phyloP scores from a whole-genome alignment of 352 stramenopile genomes.

The Phytopythium vexans region DNA sequence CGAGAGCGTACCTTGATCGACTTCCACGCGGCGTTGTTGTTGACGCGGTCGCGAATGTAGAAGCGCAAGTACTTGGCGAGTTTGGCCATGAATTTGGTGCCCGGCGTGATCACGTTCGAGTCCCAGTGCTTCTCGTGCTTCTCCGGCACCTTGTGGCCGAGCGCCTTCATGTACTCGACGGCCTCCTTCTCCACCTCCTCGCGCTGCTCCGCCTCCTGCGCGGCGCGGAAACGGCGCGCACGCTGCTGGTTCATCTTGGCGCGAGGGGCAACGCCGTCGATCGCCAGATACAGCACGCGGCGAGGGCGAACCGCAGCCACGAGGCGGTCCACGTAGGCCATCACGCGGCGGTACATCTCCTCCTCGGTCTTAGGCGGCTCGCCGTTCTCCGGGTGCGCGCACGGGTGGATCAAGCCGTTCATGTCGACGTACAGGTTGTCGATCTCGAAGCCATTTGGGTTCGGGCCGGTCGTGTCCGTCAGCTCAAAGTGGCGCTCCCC shows the following conservation, averaged over 20 bases:
- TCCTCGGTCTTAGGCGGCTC: slow-evolving; percentile 92
- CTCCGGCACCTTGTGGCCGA: slow-evolving; percentile 77
- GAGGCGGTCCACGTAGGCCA: slow-evolving; percentile 96
- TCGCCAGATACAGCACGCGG: slow-evolving; percentile 97
- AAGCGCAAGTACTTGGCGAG: slow-evolving; percentile 89
- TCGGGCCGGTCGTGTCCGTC: slow-evolving; percentile 78
- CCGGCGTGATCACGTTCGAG: slow-evolving; percentile 99
- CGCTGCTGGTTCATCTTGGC: slow-evolving; percentile 99
- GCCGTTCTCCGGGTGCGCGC: slow-evolving; percentile 94
- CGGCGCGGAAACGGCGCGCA: slow-evolving; percentile 93
- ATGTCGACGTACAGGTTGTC: slow-evolving; percentile 99
- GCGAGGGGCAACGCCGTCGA: slow-evolving; percentile 97
- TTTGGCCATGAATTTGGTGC: slow-evolving; percentile 97
- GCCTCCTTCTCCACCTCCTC: slow-evolving; percentile 92
- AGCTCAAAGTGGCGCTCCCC: slow-evolving; percentile 81
- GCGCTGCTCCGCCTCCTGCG: slow-evolving; percentile 94
- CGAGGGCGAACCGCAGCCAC: slow-evolving; percentile 93
- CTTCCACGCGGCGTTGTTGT: slow-evolving; percentile 93
- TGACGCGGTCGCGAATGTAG: slow-evolving; percentile 94
- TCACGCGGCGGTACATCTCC: slow-evolving; percentile 98
- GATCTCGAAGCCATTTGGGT: slow-evolving; percentile 93
- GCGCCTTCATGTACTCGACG: slow-evolving; percentile 89
- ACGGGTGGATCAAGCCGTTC: slow-evolving; percentile 99
- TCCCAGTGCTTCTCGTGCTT: slow-evolving; percentile 93
- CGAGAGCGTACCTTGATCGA: slow-evolving; percentile 75